phyloP scores from a whole-genome alignment of 1,139 yeast genomes.

The Lodderomyces margitis region DNA sequence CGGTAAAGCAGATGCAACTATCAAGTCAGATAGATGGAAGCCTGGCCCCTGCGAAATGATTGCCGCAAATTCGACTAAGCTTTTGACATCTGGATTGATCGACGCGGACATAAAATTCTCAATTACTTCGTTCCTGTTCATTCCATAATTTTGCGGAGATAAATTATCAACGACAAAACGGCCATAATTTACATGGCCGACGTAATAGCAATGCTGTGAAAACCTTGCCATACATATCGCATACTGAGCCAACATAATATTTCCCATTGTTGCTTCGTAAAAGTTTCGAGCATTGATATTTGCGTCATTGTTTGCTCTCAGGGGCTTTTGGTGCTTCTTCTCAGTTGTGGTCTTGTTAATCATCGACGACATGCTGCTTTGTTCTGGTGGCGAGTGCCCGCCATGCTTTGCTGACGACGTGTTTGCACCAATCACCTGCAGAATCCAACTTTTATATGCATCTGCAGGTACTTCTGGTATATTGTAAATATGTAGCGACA shows the following conservation, averaged over 20 bases:
- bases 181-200: conserved; percentile 5
- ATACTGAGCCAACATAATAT: conserved; percentile 9
- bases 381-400: background rate
- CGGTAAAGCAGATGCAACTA: conserved; percentile 37
- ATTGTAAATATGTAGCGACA: conserved; percentile 8
- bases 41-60: conserved; percentile 41
- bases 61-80: conserved; percentile 42
- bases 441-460: conserved; percentile 3
- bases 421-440: background rate
- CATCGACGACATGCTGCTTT: conserved; percentile 12
- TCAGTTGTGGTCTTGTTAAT: conserved; percentile 3
- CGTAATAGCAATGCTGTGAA: conserved; percentile 9
- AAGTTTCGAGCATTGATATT: conserved; percentile 3
- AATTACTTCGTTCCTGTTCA: conserved; percentile 12
- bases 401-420: conserved; percentile 4
- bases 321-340: background rate
- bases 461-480: conserved; percentile 7
- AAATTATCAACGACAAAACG: conserved; percentile 7
- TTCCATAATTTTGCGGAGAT: conserved; percentile 1
- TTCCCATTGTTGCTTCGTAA: conserved; percentile 12
- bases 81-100: conserved; percentile 18
- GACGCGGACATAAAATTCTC: conserved; percentile 15
- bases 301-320: background rate
- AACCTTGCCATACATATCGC: conserved; percentile 12
- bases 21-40: conserved; percentile 44